Base-by-base conservation (phyloP, 495 filamentous ascomycete genomes). In the Hypoxylon cercidicola region DNA sequence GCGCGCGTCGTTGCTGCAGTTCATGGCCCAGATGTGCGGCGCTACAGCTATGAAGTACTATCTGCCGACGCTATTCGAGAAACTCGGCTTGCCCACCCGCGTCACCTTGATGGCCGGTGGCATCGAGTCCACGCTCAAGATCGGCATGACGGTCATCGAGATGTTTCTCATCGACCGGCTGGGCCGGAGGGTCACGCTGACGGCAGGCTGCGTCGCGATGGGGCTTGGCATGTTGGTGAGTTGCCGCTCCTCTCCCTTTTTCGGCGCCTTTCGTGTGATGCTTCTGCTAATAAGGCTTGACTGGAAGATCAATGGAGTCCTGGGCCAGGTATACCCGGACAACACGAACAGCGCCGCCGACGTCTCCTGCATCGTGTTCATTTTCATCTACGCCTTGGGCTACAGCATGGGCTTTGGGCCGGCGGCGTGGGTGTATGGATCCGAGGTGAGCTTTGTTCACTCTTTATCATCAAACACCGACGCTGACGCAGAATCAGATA, bases 361-460 rank as follows among this genome's bases (percentile, higher is more conserved):
- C 68, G 80, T 80, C 37, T 72, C 70, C 13, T 84, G 84, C 63
- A 76, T 86, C 43, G 76, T 83, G 13, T 86, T 85, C 57, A 79
- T 86, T 20, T 87, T 86, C 72, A 74, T 87, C 56, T 87, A 83
- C 70, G 77, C 82, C 2, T 74, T 86, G 19, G 84, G 83, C 0
- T 86, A 82, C 64, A 84, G 81, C 30, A 78, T 86, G 71, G 81
- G 84, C 0, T 85, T 86, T 61, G 84, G 84, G 0, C 82, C 84
- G 0, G 77, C 83, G 2, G 76, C 84, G 0, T 87, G 84, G 84
- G 84, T 87, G 0, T 86, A 87, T 45, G 82, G 84, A 1, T 79
- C 84, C 0, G 84, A 87, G 75, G 81, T 84, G 57, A 51, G 68
- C 37, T 34, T 4, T 34, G 10, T 30, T 47, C 15, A 16, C 2